Conservation (phyloP, 164 flowering plant species). For the Chimonanthus praecox region DNA sequence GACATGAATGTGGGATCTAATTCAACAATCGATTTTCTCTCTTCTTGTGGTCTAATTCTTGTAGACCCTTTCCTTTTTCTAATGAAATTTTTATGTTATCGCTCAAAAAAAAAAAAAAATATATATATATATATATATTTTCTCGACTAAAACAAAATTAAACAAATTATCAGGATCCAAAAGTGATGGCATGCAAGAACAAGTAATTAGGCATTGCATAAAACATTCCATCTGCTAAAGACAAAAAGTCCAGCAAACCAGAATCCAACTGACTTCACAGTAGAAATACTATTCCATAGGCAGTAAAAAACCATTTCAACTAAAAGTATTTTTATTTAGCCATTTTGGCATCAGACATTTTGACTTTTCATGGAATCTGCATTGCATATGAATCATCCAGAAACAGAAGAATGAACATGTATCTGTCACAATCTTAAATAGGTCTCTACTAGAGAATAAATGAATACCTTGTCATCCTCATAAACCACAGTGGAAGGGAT, state of each 20-base stretch:
- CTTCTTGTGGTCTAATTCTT: too few species aligned
- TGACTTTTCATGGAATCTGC: too few species aligned
- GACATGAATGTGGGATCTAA: background rate
- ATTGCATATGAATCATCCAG: background rate
- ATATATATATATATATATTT: too few species aligned
- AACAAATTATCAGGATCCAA: background rate
- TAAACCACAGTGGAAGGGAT: conserved; percentile 6
- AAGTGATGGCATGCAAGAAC: background rate
- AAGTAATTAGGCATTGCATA: background rate
- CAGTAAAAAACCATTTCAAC: background rate
- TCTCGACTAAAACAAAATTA: too few species aligned
- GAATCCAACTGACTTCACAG: background rate
- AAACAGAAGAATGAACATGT: background rate
- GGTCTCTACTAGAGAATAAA: background rate
- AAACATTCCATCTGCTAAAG: background rate
- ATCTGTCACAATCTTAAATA: background rate
- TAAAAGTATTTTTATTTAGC: background rate
- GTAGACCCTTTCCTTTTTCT: too few species aligned
- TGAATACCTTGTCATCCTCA: conserved; percentile 9
- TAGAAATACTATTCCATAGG: background rate
- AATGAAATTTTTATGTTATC: too few species aligned
- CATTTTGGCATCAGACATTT: background rate
- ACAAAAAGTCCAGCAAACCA: background rate
- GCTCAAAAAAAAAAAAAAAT: too few species aligned
- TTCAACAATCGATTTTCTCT: background rate